These are phyloP conservation scores for Ophiostoma perfectum DNA, from an alignment of 2,329 filamentous ascomycete species.

Conservation along the genomic window DNA sequence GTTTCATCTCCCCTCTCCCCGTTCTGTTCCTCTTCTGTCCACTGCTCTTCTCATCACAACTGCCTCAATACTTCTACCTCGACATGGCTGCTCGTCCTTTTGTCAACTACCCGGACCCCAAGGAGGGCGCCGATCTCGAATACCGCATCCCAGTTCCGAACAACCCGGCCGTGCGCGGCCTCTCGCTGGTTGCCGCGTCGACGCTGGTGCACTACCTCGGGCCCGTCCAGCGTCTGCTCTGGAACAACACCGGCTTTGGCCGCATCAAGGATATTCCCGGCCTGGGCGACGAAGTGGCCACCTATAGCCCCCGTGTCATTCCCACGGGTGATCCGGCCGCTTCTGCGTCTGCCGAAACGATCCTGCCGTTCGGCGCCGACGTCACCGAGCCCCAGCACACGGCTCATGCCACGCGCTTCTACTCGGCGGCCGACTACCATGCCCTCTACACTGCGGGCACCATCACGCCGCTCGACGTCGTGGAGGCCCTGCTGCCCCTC, in stretches of 20 bases:
- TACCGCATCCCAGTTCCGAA: slow-evolving; percentile 41
- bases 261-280: slow-evolving; percentile 42
- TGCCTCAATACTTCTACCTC: neutral
- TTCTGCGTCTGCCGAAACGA: slow-evolving; percentile 28
- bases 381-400: slow-evolving; percentile 38
- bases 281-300: slow-evolving; percentile 41
- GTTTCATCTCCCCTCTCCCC: neutral
- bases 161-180: slow-evolving; percentile 67
- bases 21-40: neutral
- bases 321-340: slow-evolving; percentile 28
- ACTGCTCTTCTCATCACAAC: neutral
- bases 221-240: slow-evolving; percentile 60
- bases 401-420: slow-evolving; percentile 50
- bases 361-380: slow-evolving; percentile 40
- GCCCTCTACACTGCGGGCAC: slow-evolving; percentile 64
- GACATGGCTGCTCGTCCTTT: slow-evolving; percentile 31
- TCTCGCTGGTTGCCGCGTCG: slow-evolving; percentile 52
- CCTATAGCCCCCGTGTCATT: slow-evolving; percentile 34
- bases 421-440: slow-evolving; percentile 71
- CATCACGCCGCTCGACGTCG: slow-evolving; percentile 66
- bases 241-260: slow-evolving; percentile 60
- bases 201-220: slow-evolving; percentile 51
- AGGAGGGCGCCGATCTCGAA: slow-evolving; percentile 35
- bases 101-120: slow-evolving; percentile 41
- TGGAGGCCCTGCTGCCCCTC: slow-evolving; percentile 64